Base-by-base conservation (phyloP, 192 early-diverging fungal species). In the Coemansia sp. region DNA sequence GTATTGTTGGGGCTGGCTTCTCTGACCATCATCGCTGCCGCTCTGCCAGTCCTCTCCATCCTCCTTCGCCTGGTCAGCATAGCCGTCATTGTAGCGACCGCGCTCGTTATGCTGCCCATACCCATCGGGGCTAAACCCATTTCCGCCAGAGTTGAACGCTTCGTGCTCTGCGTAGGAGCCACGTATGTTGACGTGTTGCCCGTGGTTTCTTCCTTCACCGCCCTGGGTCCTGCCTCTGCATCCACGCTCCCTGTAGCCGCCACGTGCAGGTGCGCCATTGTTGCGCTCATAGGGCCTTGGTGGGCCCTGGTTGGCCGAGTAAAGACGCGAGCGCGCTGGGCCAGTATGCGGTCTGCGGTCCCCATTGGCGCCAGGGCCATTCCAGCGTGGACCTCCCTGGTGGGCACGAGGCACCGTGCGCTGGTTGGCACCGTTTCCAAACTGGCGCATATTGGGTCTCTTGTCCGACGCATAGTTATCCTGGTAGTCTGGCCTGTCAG, bases 251-350 rank as follows among this genome's bases (percentile, higher is more conserved):
- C 52, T 55, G 14, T 31, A 55, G 13, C 52, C 52, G 26, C 52
- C 52, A 28, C 52, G 52, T n/a, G 52, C 52, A 55, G 13, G 11
- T 1, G 52, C 14, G 12, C 52, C 52, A 28, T 16, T 55, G 26
- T 55, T 55, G 52, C 52, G 52, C 13, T 55, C 52, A 28, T 55
- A 55, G 26, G 52, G 52, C 14, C 52, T 26, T 55, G 26, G 52
- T 11, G 52, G 52, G 1, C 52, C 52, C 31, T 55, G 52, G 26
- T 31, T 55, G 8, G 52, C 52, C 13, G 14, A 2, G 16, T 55
- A 33, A 3, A 26, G 52, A n/a, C 52, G 52, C 3, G 16, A 1
- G 28, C 52, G 52, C 2, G 52, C 16, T 28, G 52, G 52, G 5
- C 52, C 52, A 1, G 26, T 28, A n/a, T 26, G 52, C 8, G 52